A percentile compares a stretch with the other conserved stretches of the same genome.
phyloP scores from a whole-genome alignment of 163 green algal species.

The Coccomyxa subellipsoidea region DNA sequence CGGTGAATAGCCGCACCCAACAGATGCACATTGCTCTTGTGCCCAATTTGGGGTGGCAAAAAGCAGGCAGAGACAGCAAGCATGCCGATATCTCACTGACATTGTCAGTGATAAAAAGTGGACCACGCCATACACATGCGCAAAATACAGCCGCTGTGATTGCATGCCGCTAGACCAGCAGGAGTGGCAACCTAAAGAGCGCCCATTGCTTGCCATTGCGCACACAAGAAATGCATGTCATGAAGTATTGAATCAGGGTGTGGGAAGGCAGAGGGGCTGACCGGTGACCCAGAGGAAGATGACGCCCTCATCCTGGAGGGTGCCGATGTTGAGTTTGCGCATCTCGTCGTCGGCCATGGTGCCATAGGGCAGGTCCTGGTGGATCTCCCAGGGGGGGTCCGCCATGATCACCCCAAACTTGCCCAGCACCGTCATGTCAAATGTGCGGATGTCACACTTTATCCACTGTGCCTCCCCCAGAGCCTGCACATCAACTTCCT shows the following conservation, averaged over 20 bases:
- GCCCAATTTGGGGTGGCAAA: too few species aligned
- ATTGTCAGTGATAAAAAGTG: too few species aligned
- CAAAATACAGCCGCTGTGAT: too few species aligned
- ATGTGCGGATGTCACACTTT: constrained; percentile 74
- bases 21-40: background rate
- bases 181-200: too few species aligned
- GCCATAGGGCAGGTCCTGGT: constrained; percentile 86
- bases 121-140: too few species aligned
- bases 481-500: constrained; percentile 37
- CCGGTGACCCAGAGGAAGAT: constrained; percentile 91
- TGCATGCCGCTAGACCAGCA: too few species aligned
- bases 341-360: constrained; percentile 89
- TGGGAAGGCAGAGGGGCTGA: constrained; percentile 9
- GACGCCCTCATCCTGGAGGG: constrained; percentile 79
- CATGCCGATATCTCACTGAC: too few species aligned
- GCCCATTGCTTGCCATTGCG: too few species aligned
- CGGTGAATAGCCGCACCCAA: background rate
- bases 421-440: constrained; percentile 78
- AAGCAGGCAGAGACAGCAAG: too few species aligned
- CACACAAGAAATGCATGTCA: too few species aligned
- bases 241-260: too few species aligned
- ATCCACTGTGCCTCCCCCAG: constrained; percentile 79
- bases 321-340: constrained; percentile 69
- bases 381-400: constrained; percentile 80
- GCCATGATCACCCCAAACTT: constrained; percentile 91